phyloP scores from a whole-genome alignment of 2,329 filamentous ascomycete genomes.

The Pyrenochaeta sp. region DNA sequence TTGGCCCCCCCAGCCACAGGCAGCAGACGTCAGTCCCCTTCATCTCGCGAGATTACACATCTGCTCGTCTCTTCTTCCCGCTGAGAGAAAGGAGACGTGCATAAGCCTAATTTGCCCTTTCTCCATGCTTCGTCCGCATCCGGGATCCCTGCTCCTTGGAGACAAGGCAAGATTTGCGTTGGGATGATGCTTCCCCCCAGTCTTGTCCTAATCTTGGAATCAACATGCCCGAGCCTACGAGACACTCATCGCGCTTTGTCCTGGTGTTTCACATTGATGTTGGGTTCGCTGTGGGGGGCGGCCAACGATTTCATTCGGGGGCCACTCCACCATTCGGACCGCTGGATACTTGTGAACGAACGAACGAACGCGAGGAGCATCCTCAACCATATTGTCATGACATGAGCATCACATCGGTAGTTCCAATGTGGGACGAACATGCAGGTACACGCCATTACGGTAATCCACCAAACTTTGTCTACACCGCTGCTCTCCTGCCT shows the following conservation, averaged over 20 bases:
- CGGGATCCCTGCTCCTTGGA: constrained; percentile 2
- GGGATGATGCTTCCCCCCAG: neutral
- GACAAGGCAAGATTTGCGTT: constrained; percentile 6
- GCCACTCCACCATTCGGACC: too few relatives aligned
- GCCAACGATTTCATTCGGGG: too few relatives aligned
- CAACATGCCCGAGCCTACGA: neutral
- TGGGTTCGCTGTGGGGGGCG: neutral
- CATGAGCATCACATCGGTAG: neutral
- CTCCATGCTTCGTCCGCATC: constrained; percentile 2
- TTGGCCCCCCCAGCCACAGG: too few relatives aligned
- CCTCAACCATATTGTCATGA: too few relatives aligned
- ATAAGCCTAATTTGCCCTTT: constrained; percentile 5
- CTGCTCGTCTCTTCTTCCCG: neutral
- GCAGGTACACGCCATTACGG: neutral
- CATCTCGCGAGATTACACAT: neutral
- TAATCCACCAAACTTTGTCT: neutral
- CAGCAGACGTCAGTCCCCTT: neutral
- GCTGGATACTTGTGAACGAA: too few relatives aligned
- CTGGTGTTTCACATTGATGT: constrained; percentile 15
- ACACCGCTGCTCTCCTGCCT: constrained; percentile 2
- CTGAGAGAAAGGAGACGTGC: neutral
- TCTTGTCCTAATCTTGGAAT: neutral
- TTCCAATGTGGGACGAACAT: neutral
- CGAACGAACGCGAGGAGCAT: too few relatives aligned
- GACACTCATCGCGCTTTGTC: neutral